Evolutionary conservation across 2,329 filamentous ascomycete genomes (phyloP).

Genomic region (Colletotrichum magnum): DNA sequence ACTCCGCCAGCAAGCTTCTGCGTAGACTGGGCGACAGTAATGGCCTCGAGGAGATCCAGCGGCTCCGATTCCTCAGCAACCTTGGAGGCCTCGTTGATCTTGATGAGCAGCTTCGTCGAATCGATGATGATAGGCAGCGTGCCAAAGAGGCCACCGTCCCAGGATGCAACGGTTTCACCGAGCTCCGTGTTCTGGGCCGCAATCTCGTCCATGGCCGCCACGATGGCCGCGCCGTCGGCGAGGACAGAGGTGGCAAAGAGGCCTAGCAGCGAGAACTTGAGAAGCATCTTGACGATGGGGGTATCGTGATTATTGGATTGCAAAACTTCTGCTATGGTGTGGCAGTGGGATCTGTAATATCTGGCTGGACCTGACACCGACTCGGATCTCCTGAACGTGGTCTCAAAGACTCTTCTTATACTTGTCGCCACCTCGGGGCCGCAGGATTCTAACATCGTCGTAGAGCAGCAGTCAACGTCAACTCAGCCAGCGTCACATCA

Average conservation of each 20-base stretch:
- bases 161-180: conserved; percentile 51
- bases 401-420: conserved; percentile 16
- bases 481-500: neutral
- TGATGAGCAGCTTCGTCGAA: conserved; percentile 54
- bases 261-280: conserved; percentile 36
- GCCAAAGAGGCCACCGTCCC: conserved; percentile 55
- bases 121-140: conserved; percentile 57
- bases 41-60: conserved; percentile 55
- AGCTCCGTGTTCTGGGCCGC: conserved; percentile 50
- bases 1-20: conserved; percentile 53
- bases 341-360: neutral
- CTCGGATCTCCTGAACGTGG: neutral
- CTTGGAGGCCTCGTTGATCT: conserved; percentile 56
- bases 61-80: conserved; percentile 53
- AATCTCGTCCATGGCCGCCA: conserved; percentile 53
- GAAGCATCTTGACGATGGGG: conserved; percentile 15
- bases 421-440: neutral
- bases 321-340: neutral
- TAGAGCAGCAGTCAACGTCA: neutral
- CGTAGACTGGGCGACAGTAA: conserved; percentile 56
- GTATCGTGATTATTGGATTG: neutral
- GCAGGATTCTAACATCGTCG: neutral
- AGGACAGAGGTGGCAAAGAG: conserved; percentile 43
- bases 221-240: conserved; percentile 53
- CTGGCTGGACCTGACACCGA: neutral